Evolutionary conservation across 768 basidiomycete species (phyloP).

Genomic region (Boletus reticuloceps): DNA sequence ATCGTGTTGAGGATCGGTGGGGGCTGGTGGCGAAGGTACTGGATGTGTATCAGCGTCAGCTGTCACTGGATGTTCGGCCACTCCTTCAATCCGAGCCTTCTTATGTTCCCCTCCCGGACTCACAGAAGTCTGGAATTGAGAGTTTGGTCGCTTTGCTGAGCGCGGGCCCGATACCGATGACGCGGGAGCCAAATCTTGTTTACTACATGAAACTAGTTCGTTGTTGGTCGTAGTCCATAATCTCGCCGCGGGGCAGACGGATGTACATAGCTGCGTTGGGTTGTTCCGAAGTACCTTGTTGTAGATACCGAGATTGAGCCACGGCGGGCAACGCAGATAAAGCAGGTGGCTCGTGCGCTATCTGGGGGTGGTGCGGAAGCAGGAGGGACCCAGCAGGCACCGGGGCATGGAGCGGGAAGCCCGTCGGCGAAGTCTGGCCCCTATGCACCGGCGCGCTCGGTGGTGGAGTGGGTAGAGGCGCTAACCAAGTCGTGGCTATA

Average conservation of each 20-base stretch:
- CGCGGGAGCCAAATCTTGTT: neutral
- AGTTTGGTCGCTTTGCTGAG: slow-evolving; percentile 17
- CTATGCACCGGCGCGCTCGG: slow-evolving; percentile 5
- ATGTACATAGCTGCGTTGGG: neutral
- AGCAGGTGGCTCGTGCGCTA: neutral
- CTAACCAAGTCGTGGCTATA: slow-evolving; percentile 14
- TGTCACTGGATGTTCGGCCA: neutral
- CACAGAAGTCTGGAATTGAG: slow-evolving; percentile 4
- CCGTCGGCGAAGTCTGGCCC: slow-evolving; percentile 6
- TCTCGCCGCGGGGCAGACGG: neutral
- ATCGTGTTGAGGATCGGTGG: neutral
- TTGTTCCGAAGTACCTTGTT: slow-evolving; percentile 3
- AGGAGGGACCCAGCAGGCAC: slow-evolving; percentile 8
- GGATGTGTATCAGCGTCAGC: neutral
- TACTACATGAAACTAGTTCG: neutral
- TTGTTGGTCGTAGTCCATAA: neutral
- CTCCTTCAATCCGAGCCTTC: slow-evolving; percentile 19
- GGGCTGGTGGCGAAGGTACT: neutral
- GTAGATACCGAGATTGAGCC: neutral
- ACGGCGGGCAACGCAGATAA: slow-evolving; percentile 1
- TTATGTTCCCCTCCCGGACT: slow-evolving; percentile 15
- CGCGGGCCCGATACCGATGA: neutral
- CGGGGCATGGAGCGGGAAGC: slow-evolving; percentile 11
- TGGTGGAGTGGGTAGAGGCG: slow-evolving; percentile 22
- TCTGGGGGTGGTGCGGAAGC: slow-evolving; percentile 2